Conservation (phyloP, 306 rosid species). For the Prosopis cineraria region DNA sequence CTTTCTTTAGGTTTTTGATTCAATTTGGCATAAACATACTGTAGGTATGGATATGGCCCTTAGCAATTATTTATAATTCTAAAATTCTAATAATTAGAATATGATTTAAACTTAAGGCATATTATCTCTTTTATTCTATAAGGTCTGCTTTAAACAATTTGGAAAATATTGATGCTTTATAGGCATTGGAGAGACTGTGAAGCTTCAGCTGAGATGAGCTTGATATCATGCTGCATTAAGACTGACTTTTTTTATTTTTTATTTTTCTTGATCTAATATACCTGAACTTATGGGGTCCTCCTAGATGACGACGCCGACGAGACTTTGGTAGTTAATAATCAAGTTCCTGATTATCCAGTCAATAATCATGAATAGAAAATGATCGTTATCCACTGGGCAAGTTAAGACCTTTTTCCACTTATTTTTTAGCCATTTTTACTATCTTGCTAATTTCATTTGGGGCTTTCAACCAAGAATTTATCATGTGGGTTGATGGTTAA, state of each 20-base stretch:
- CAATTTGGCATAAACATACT: neutral
- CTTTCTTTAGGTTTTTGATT: no score
- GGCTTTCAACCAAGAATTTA: slow-evolving; percentile 55
- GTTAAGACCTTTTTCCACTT: no score
- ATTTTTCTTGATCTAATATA: no score
- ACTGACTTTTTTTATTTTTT: neutral
- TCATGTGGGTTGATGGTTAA: slow-evolving; percentile 2
- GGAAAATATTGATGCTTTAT: neutral
- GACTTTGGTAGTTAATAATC: neutral
- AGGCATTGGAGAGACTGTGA: neutral
- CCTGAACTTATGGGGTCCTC: neutral
- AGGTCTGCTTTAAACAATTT: neutral
- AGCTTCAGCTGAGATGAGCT: neutral
- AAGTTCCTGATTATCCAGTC: neutral
- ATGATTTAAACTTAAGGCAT: neutral
- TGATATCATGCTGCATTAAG: neutral
- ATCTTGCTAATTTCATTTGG: neutral
- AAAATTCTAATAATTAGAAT: neutral
- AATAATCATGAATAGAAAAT: neutral
- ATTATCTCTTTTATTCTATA: neutral
- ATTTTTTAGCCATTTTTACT: neutral
- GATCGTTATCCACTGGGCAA: neutral
- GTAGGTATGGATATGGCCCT: neutral
- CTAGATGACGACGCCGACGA: neutral
- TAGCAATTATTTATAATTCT: neutral